Evolutionary conservation across 2,329 filamentous ascomycete genomes (phyloP), one percentile per base, ranked within the genome.

Genomic region (Sclerotinia nivalis): DNA sequence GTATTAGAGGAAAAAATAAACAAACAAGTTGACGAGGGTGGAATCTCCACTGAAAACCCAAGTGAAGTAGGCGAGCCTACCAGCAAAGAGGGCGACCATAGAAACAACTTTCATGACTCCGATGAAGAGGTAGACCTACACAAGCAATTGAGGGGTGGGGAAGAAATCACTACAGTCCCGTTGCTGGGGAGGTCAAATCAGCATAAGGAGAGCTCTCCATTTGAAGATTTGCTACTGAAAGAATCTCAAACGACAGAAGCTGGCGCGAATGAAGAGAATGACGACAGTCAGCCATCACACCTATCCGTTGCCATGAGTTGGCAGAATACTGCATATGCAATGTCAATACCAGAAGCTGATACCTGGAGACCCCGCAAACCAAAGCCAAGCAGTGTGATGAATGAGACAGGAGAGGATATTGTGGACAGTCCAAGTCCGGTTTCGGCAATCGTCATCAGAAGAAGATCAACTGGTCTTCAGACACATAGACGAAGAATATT

Each of bases 381-480:
- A 5, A 47, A 31, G 7, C 61, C 69, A 49, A 72, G 71, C 50
- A 64, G 58, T 7, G 10, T 71, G 15, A 8, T n/a, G 4, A 74
- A 72, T n/a, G 73, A 75, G 61, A 73, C 70, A 4, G 69, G 71
- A 28, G 73, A 75, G 22, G 73, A 75, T 20, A 75, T 75, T 13
- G 28, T 70, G 22, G 72, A 71, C 54, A 70, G 61, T 49, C 50
- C 69, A 50, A 70, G 54, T 7, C 70, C 71, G 31, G 25, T 40
- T 20, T n/a, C 22, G 15, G 2, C 22, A 4, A 65, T 31, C 22
- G 22, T n/a, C n/a, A 40, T 59, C 18, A 52, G 68, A 45, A 58
- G 66, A 25, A 49, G 20, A n/a, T 55, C 66, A 12, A 55, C 31
- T 25, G 49, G 56, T 18, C 37, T 68, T 15, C 22, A 49, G 4